phyloP scores from a whole-genome alignment of 768 basidiomycete genomes.

The Leccinum aurantiacum region DNA sequence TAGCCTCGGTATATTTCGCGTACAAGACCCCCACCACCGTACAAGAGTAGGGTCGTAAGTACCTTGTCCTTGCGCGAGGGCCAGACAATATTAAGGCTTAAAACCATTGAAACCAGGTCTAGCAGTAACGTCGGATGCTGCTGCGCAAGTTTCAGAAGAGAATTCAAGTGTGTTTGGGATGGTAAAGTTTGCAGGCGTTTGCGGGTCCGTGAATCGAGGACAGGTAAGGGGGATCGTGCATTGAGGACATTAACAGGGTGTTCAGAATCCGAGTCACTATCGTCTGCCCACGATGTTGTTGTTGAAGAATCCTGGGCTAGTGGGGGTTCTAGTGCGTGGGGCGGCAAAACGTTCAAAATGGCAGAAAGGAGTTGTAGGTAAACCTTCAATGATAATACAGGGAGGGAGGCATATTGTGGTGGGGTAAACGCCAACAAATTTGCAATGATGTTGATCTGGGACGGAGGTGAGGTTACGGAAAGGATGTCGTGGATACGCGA shows the following conservation, averaged over 20 bases:
- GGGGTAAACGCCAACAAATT: constrained; percentile 67
- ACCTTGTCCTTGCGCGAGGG: constrained; percentile 56
- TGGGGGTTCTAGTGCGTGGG: constrained; percentile 50
- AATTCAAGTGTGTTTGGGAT: constrained; percentile 49
- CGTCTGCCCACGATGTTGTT: constrained; percentile 25
- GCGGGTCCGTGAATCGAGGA: constrained; percentile 56
- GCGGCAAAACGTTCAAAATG: constrained; percentile 54
- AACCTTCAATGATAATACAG: constrained; percentile 42
- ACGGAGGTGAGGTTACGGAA: constrained; percentile 31
- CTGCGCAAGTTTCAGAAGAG: constrained; percentile 49
- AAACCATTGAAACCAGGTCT: constrained; percentile 56
- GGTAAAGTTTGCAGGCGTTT: constrained; percentile 64
- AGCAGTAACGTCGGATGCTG: constrained; percentile 40
- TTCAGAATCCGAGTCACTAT: constrained; percentile 45
- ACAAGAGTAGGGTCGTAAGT: constrained; percentile 51
- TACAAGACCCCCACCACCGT: constrained; percentile 61
- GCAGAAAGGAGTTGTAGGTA: constrained; percentile 55
- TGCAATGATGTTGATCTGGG: constrained; percentile 61
- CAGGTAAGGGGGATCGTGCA: constrained; percentile 35
- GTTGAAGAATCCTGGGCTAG: constrained; percentile 18
- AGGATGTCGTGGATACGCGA: constrained; percentile 32
- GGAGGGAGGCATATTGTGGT: constrained; percentile 56
- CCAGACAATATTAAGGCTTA: constrained; percentile 61
- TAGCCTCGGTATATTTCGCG: constrained; percentile 73
- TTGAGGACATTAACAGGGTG: constrained; percentile 36